Base-by-base conservation (phyloP, 2,329 filamentous ascomycete species). In the Fusarium mexicanum region DNA sequence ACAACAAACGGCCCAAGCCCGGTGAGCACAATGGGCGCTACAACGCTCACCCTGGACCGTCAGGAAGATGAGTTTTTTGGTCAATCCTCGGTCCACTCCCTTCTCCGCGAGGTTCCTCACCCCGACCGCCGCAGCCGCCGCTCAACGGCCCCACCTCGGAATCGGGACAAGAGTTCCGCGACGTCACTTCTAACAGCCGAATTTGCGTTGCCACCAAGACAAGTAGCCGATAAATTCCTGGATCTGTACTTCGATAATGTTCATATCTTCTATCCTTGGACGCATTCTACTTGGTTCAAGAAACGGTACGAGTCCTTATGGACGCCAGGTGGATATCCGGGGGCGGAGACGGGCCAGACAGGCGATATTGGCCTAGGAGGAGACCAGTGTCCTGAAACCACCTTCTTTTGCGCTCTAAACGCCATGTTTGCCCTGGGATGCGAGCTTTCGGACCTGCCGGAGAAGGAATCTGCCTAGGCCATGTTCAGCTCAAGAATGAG, bases 21-120 rank as follows among this genome's bases (percentile, higher is more conserved):
- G 14, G 46, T 67, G 11, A 67, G 65, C 5, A 64, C 54, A 6
- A 67, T 67, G 65, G 65, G 65, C 17, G 65, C 65, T 3, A 67
- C 65, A 6, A 61, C 53, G 1, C 53, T 51, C 14, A 16, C 40
- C 0, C 20, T 61, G 0, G 7, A 60, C 22, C 35, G 17, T 2
- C 65, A 26, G 4, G 62, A 67, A 5, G 64, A 67, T 0, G 50
- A 57, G 3, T 65, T 67, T n/a, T 67, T 35, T 2, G 61, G 64
- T 0, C 61, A 58, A 33, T 67, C 64, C 3, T 67, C 64, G 1
- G 14, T 67, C 10, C 64, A 67, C n/a, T 67, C 64, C 1, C 46
- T 67, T 3, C 50, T 67, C 20, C 64, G 64, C 5, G 61, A 67
- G 17, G 64, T 67, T 24, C 47, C 64, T 2, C 41, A 67, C 3